A percentile compares a stretch with the other conserved stretches of the same genome.
Evolutionary conservation across 495 filamentous ascomycete genomes (phyloP).

Genomic region (Penicillium pancosmium): DNA sequence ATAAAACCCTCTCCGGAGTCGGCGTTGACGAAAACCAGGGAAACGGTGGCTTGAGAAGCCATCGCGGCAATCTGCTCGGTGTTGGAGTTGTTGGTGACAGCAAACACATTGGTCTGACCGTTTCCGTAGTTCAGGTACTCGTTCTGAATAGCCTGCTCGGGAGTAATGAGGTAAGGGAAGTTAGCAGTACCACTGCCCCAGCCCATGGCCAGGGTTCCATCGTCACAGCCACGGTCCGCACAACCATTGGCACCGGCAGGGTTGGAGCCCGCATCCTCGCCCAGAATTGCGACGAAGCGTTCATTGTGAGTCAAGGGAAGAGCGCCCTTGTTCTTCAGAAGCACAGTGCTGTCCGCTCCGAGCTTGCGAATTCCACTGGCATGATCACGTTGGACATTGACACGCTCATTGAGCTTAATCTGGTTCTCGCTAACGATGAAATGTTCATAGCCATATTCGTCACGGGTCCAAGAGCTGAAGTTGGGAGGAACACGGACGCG

Average conservation of each 20-base stretch:
- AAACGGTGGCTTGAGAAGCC: constrained; percentile 68
- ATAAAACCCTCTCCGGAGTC: constrained; percentile 89
- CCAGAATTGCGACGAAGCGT: constrained; percentile 77
- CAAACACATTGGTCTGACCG: constrained; percentile 58
- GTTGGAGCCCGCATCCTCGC: constrained; percentile 81
- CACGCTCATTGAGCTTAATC: constrained; percentile 76
- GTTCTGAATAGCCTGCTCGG: constrained; percentile 80
- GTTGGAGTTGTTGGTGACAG: constrained; percentile 76
- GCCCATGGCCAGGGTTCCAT: constrained; percentile 88
- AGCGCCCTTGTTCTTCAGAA: constrained; percentile 81
- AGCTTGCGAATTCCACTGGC: constrained; percentile 69
- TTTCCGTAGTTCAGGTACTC: constrained; percentile 58
- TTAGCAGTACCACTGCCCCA: constrained; percentile 92
- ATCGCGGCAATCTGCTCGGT: constrained; percentile 59
- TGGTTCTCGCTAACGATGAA: constrained; percentile 59
- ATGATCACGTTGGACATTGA: constrained; percentile 82
- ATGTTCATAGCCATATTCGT: constrained; percentile 74
- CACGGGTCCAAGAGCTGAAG: constrained; percentile 83
- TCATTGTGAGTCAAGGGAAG: constrained; percentile 78
- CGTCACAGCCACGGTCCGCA: constrained; percentile 77
- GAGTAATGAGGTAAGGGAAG: constrained; percentile 90
- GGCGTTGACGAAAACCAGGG: constrained; percentile 88
- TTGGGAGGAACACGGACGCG: constrained; percentile 67
- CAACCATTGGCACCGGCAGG: constrained; percentile 84
- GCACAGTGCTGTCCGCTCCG: constrained; percentile 76